Evolutionary conservation across 768 basidiomycete species (phyloP), one percentile per base, ranked within the genome.

Genomic region (Myochromella boudieri): DNA sequence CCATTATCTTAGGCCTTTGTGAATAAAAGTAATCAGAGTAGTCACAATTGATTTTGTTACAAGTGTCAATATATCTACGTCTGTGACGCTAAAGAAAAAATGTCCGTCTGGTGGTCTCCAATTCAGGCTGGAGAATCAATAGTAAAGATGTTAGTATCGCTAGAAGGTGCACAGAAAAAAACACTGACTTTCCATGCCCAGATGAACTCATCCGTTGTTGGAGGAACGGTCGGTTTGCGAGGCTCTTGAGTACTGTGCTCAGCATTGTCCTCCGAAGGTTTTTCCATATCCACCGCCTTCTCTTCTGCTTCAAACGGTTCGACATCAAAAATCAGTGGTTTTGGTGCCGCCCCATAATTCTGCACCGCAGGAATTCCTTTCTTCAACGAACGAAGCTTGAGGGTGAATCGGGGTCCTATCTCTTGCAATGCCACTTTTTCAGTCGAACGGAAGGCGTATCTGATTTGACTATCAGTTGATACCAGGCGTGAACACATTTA

Each of bases 401-500:
- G 76, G 0, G 97, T 98, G 62, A 99, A 97, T 25, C 95, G 83
- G 6, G 97, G 97, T 1, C 97, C 97, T 53, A 99, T 99, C 67
- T 99, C 97, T 63, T 99, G 97, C 24, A 99, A 68, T 6, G 87
- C 82, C 7, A 95, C 94, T 62, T 89, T 93, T 54, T 95, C 93
- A 3, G 87, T 75, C 1, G 91, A 93, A 39, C 88, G 83, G 68
- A 95, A 98, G 31, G 92, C 93, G 65, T 94, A 95, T 58, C 91
- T 95, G 51, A 22, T n/a, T n/a, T 22, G 25, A 10, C 21, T 10
- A 17, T 53, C 27, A 39, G 29, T 33, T 25, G 22, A 14, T 12
- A 11, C 9, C 4, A 29, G 4, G 15, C 11, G 31, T 17, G 1
- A 31, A 14, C 18, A 4, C 22, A 1, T 14, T n/a, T 17, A 15